phyloP scores from a whole-genome alignment of 345 rosid species.

The Syzygium oleosum region DNA sequence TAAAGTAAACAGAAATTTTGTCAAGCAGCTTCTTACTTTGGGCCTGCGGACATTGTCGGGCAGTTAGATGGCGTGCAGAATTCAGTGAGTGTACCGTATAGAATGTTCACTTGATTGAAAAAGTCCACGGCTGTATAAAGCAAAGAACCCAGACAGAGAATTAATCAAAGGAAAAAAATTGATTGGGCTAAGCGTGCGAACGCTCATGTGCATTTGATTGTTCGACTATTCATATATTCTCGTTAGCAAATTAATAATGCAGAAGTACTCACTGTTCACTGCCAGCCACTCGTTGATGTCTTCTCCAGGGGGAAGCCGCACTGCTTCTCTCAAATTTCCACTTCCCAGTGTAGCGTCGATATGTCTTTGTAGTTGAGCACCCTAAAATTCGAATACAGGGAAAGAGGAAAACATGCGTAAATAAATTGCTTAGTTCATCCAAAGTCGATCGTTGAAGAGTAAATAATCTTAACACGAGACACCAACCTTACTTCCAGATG shows the following conservation, averaged over 20 bases:
- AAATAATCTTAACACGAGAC: background rate
- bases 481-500: constrained; percentile 58
- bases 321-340: constrained; percentile 70
- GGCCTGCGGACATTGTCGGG: constrained; percentile 64
- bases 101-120: constrained; percentile 65
- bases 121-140: constrained; percentile 56
- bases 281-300: constrained; percentile 73
- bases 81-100: constrained; percentile 62
- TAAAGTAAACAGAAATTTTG: background rate
- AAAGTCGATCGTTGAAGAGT: background rate
- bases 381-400: constrained; percentile 20
- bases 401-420: background rate
- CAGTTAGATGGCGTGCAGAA: constrained; percentile 56
- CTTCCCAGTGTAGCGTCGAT: constrained; percentile 69
- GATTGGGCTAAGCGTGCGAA: background rate
- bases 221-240: background rate
- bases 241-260: background rate
- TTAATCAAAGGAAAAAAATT: background rate
- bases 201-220: background rate
- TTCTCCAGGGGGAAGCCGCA: constrained; percentile 63
- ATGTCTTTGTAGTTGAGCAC: constrained; percentile 58
- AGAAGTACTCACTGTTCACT: constrained; percentile 41
- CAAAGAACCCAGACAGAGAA: background rate
- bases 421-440: background rate
- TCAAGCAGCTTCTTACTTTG: constrained; percentile 24